These are phyloP conservation scores for Yarrowia bubula DNA, from an alignment of 805 yeast genomes.

Conservation along the genomic window DNA sequence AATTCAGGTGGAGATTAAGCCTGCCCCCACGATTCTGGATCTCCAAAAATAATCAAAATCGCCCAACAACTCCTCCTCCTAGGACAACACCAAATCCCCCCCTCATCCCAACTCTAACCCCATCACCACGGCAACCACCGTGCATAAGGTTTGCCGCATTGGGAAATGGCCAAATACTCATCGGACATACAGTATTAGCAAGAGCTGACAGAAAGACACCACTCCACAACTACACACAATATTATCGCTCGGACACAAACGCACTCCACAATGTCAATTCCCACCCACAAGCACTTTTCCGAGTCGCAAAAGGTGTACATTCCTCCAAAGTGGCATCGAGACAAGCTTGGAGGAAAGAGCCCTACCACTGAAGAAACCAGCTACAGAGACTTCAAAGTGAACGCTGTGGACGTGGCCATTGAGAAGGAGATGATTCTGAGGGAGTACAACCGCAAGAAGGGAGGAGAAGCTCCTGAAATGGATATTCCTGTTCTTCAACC, in stretches of 20 bases:
- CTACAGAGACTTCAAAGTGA: slow-evolving; percentile 6
- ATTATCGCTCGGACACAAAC: neutral
- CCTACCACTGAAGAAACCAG: neutral
- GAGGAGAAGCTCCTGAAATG: neutral
- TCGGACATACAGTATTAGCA: neutral
- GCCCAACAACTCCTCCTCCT: too few species aligned
- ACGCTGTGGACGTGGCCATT: neutral
- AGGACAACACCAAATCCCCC: too few species aligned
- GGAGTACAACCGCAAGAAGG: neutral
- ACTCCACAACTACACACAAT: too few species aligned
- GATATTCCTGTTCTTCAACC: neutral
- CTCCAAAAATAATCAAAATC: too few species aligned
- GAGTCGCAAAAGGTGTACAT: slow-evolving; percentile 21
- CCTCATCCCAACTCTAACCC: neutral
- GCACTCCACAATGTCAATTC: neutral
- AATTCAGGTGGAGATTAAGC: too few species aligned
- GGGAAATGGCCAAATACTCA: neutral
- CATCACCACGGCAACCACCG: neutral
- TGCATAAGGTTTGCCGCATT: neutral
- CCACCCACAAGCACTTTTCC: neutral
- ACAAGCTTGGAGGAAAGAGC: neutral
- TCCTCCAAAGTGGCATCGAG: slow-evolving; percentile 24
- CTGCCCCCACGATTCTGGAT: too few species aligned
- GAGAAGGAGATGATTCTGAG: slow-evolving; percentile 22
- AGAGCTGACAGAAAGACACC: neutral